Evolutionary conservation across 164 flowering plant species (phyloP).

Genomic region (Berberis vulgaris): DNA sequence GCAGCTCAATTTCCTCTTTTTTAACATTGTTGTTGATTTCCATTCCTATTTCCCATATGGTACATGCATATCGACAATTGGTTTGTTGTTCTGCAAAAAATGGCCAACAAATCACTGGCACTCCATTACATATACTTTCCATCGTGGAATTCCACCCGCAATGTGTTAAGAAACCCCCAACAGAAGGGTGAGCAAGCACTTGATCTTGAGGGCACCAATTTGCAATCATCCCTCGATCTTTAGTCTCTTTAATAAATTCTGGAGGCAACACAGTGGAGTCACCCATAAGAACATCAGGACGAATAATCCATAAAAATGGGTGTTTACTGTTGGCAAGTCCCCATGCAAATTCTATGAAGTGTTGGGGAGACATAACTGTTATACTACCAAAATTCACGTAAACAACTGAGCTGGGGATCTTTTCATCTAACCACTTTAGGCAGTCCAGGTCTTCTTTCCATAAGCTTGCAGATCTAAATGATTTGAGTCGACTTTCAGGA

Average conservation of each 20-base stretch:
- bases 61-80: conserved; percentile 21
- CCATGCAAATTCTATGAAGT: conserved; percentile 24
- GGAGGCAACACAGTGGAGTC: conserved; percentile 16
- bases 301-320: conserved; percentile 18
- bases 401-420: conserved; percentile 13
- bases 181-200: conserved; percentile 22
- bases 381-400: conserved; percentile 25
- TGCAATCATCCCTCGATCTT: conserved; percentile 11
- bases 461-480: not conserved
- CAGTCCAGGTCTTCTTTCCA: conserved; percentile 16
- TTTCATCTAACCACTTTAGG: conserved; percentile 20
- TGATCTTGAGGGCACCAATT: conserved; percentile 28
- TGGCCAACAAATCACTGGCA: conserved; percentile 33
- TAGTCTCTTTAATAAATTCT: conserved; percentile 14
- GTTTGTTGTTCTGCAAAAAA: conserved; percentile 35
- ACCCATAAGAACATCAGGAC: conserved; percentile 16
- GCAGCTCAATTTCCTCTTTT: conserved; percentile 23
- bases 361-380: conserved; percentile 14
- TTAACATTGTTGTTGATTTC: conserved; percentile 27
- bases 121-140: conserved; percentile 23
- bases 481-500: not conserved
- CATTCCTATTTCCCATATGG: conserved; percentile 27
- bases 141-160: conserved; percentile 17
- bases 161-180: conserved; percentile 29
- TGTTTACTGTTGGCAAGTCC: conserved; percentile 20